A percentile compares a stretch with the other conserved stretches of the same genome.
Conservation (phyloP, 495 filamentous ascomycete genomes). For the Podospora conica region DNA sequence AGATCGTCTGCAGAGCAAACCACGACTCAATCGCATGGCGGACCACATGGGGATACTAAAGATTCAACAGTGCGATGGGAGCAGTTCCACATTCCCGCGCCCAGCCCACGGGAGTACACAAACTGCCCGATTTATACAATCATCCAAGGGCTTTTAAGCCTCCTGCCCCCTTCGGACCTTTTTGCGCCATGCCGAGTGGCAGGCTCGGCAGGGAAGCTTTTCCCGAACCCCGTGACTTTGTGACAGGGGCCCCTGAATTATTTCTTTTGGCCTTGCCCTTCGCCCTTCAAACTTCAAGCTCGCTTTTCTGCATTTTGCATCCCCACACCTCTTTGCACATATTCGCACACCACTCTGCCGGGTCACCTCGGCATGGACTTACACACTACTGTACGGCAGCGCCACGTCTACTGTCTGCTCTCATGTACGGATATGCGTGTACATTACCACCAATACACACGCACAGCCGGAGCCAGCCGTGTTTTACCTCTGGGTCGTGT, state of each 20-base stretch:
- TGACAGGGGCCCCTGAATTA: conserved; percentile 1
- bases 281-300: neutral
- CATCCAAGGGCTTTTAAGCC: neutral
- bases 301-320: neutral
- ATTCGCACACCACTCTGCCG: neutral
- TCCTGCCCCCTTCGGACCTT: neutral
- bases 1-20: conserved; percentile 1
- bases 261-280: conserved; percentile 12
- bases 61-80: neutral
- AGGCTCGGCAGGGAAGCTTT: neutral
- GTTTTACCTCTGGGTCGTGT: conserved; percentile 13
- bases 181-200: neutral
- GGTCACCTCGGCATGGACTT: neutral
- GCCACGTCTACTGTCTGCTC: conserved; percentile 8
- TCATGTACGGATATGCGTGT: conserved; percentile 4
- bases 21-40: neutral
- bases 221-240: neutral
- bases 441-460: neutral
- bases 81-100: neutral
- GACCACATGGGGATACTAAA: neutral
- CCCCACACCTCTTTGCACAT: neutral
- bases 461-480: conserved; percentile 17
- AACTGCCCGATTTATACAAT: neutral
- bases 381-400: conserved; percentile 12
- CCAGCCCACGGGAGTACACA: neutral